A percentile compares a stretch with the other conserved stretches of the same genome.
Evolutionary conservation across 2,329 filamentous ascomycete species (phyloP).

Genomic region (Mollisia scopiformis): DNA sequence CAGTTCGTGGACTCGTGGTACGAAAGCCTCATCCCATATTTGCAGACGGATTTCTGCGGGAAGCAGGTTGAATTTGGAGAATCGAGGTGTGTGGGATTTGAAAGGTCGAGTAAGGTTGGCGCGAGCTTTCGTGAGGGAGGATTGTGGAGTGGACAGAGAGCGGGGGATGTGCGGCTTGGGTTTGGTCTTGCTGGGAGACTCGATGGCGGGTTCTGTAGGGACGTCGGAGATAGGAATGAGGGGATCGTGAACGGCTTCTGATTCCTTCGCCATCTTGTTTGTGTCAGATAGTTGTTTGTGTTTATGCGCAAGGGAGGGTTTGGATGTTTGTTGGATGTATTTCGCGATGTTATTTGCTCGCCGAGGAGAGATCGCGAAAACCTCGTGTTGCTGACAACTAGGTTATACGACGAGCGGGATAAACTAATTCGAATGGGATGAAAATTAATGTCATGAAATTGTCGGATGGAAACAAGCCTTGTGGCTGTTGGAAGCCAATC

Average conservation of each 20-base stretch:
- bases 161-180: background rate
- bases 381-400: background rate
- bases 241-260: background rate
- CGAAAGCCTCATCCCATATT: slow-evolving; percentile 31
- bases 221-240: background rate
- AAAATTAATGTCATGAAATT: background rate
- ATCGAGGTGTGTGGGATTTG: slow-evolving; percentile 17
- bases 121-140: slow-evolving; percentile 70
- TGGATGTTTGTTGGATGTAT: background rate
- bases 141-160: background rate
- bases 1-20: slow-evolving; percentile 34
- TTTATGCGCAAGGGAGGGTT: background rate
- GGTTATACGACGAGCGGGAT: background rate
- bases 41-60: slow-evolving; percentile 32
- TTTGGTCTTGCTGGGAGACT: background rate
- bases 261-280: background rate
- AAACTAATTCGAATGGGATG: background rate
- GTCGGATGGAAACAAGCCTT: background rate
- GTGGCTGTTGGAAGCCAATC: background rate
- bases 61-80: slow-evolving; percentile 27
- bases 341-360: background rate
- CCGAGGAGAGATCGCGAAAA: background rate
- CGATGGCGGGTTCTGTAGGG: background rate
- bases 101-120: slow-evolving; percentile 55
- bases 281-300: background rate